Evolutionary conservation across 1,284 basidiomycete genomes (phyloP).

Genomic region (Malassezia restricta): DNA sequence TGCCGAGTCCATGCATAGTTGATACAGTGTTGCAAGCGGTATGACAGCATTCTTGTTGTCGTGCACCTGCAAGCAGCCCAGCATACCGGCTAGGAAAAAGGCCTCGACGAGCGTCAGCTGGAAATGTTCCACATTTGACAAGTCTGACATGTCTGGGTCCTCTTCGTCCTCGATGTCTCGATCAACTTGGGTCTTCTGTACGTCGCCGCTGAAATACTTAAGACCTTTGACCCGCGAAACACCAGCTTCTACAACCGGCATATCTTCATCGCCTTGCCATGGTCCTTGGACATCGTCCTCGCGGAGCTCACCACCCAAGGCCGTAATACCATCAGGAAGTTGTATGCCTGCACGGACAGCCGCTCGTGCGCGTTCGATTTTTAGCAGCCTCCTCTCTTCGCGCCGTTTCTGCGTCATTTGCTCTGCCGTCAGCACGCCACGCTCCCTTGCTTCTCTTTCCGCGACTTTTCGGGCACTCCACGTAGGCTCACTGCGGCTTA

Average conservation of each 20-base stretch:
- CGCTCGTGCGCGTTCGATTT: conserved; percentile 41
- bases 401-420: conserved; percentile 39
- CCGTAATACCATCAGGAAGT: conserved; percentile 34
- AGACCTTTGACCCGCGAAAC: conserved; percentile 32
- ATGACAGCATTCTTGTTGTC: conserved; percentile 12
- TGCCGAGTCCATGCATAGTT: conserved; percentile 18
- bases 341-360: conserved; percentile 41
- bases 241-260: conserved; percentile 25
- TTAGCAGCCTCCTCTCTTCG: conserved; percentile 37
- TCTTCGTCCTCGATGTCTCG: conserved; percentile 4
- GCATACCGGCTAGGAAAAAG: conserved; percentile 72
- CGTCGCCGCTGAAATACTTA: conserved; percentile 32
- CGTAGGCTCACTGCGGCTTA: conserved; percentile 84
- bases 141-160: conserved; percentile 11
- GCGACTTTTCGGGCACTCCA: conserved; percentile 54
- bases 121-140: conserved; percentile 63
- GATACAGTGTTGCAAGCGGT: conserved; percentile 20
- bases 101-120: conserved; percentile 84
- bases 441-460: conserved; percentile 49
- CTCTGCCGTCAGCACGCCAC: conserved; percentile 37
- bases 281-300: conserved; percentile 19
- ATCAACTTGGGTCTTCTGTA: conserved; percentile 13
- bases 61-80: conserved; percentile 67
- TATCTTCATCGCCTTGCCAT: conserved; percentile 30
- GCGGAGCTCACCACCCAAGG: conserved; percentile 41